Percentiles rank a stretch among this genome's conserved stretches.
Conservation (phyloP, 805 yeast genomes). For the Yarrowia sp. region DNA sequence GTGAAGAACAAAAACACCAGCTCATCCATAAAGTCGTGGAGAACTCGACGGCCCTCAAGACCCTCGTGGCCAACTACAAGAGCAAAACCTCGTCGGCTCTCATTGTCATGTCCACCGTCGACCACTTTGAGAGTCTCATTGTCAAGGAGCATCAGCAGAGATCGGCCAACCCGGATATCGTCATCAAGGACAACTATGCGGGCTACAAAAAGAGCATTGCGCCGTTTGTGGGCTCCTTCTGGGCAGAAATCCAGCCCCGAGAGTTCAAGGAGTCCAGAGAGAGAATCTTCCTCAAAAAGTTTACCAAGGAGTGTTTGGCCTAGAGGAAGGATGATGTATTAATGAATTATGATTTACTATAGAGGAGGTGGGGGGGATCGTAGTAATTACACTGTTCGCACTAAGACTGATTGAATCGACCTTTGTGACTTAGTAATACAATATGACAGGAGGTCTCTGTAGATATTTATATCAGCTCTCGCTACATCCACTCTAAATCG, state of each 20-base stretch:
- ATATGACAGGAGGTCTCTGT: too few species aligned
- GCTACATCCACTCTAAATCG: too few species aligned
- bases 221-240: slow-evolving; percentile 31
- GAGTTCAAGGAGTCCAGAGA: slow-evolving; percentile 45
- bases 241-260: slow-evolving; percentile 34
- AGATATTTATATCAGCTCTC: too few species aligned
- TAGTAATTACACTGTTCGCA: too few species aligned
- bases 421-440: too few species aligned
- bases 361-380: too few species aligned
- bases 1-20: slow-evolving; percentile 12
- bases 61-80: slow-evolving; percentile 32
- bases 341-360: slow-evolving; percentile 6
- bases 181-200: slow-evolving; percentile 16
- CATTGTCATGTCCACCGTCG: slow-evolving; percentile 43
- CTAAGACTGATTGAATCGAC: too few species aligned
- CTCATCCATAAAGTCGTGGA: slow-evolving; percentile 34
- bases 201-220: slow-evolving; percentile 24
- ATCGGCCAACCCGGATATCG: slow-evolving; percentile 43
- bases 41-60: slow-evolving; percentile 22
- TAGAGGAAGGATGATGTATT: background rate
- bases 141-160: slow-evolving; percentile 46
- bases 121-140: slow-evolving; percentile 46
- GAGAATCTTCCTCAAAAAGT: slow-evolving; percentile 44
- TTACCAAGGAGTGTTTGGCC: slow-evolving; percentile 40
- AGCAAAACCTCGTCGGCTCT: slow-evolving; percentile 37